Percentiles rank a stretch among this genome's conserved stretches.
phyloP scores from a whole-genome alignment of 179 eudicot genomes.

The Spergularia azorica region DNA sequence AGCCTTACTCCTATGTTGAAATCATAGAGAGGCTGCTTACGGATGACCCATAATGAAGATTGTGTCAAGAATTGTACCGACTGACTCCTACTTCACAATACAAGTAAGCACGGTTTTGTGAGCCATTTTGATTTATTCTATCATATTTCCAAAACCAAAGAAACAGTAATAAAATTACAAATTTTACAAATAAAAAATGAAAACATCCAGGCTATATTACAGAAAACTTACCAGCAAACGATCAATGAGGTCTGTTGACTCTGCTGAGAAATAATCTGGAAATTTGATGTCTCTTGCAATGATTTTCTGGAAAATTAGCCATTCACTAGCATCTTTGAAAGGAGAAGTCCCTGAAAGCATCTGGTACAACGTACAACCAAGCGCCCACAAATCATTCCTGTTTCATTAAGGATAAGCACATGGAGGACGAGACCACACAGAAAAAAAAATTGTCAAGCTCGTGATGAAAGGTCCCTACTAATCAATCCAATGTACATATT shows the following conservation, averaged over 20 bases:
- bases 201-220: slow-evolving; percentile 14
- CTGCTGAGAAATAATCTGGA: slow-evolving; percentile 79
- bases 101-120: too few relatives aligned
- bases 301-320: slow-evolving; percentile 95
- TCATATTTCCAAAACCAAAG: too few relatives aligned
- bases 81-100: too few relatives aligned
- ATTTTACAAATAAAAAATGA: background rate
- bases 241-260: slow-evolving; percentile 85
- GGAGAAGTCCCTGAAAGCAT: slow-evolving; percentile 99
- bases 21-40: too few relatives aligned
- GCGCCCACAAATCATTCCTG: slow-evolving; percentile 98
- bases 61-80: too few relatives aligned
- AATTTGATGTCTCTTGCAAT: slow-evolving; percentile 84
- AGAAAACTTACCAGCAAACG: slow-evolving; percentile 62
- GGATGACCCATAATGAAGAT: too few relatives aligned
- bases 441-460: background rate
- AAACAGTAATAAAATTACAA: too few relatives aligned
- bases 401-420: slow-evolving; percentile 20
- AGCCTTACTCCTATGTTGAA: too few relatives aligned
- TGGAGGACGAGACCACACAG: slow-evolving; percentile 2
- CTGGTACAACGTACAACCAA: slow-evolving; percentile 96
- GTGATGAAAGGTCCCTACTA: background rate
- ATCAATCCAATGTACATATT: slow-evolving; percentile 2
- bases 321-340: slow-evolving; percentile 95
- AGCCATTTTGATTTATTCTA: too few relatives aligned